Base-by-base conservation (phyloP, 768 basidiomycete species). In the Rossbeevera mucosa region DNA sequence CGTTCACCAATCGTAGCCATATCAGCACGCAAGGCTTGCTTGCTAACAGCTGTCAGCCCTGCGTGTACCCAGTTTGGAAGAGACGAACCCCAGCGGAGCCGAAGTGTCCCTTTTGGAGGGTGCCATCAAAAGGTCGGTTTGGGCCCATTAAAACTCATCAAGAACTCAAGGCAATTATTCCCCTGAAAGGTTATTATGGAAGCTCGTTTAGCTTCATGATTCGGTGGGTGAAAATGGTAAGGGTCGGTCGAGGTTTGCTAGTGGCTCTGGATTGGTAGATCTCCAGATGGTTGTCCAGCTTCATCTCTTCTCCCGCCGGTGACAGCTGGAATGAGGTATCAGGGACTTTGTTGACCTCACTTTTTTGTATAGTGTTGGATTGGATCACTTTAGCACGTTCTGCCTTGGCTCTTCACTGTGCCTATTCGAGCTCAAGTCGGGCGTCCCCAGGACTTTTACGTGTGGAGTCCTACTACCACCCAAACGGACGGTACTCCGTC, bases 241-340 rank as follows among this genome's bases (percentile, higher is more conserved):
- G 51, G 40, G 54, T 57, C 25, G 22, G 49, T 48, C 36, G 45
- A 40, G 20, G 43, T 53, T 60, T 51, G n/a, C n/a, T 50, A 40
- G 31, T 44, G 28, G 41, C 52, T 54, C 44, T 57, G 54, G 54
- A 38, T 55, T 38, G 21, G 20, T 54, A 62, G 59, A 64, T 59
- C 62, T 52, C 44, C 44, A 51, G 53, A 63, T 53, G 50, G 20
- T 50, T 30, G 43, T 59, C 30, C 47, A 50, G 46, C 44, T 56
- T 48, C 48, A 47, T 47, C 49, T 56, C 63, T 65, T 62, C 64
- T 64, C 52, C 64, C 59, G 65, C 58, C 60, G 58, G 63, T 57
- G 51, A 50, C 51, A 31, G 28, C 43, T 57, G 54, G 38, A 44
- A 42, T 50, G 52, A 61, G 47, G 49, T 53, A 47, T 54, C 58